Base-by-base conservation (phyloP, 2,329 filamentous ascomycete species). In the Ampelomyces quisqualis region DNA sequence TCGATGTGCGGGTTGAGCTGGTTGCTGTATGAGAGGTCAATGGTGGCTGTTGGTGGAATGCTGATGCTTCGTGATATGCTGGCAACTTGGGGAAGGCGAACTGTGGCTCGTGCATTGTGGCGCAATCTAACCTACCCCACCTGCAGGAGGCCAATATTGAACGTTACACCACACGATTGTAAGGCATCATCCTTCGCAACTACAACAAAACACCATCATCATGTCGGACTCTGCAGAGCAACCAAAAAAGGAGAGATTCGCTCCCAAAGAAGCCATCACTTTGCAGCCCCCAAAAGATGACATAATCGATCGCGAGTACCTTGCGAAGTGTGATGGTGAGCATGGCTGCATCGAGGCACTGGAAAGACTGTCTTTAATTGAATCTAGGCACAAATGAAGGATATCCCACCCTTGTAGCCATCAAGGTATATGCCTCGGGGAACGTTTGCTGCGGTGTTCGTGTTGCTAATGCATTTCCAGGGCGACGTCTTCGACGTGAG, bases 401-500 rank as follows among this genome's bases (percentile, higher is more conserved):
- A 5, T 77, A 74, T 43, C 79, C 80, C 9, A 82, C 75, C 4
- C 74, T 78, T 49, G 77, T 84, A 23, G 79, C 78, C 11, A 83
- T 85, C 61, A 81, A 77, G 60, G 74, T 75, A 49, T 10, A 45
- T 28, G 29, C 20, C 11, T 11, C n/a, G 7, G n/a, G 15, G 19
- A 11, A 2, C 6, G 6, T 7, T 20, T 21, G 6, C 23, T 21
- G n/a, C n/a, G 26, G 3, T 28, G 28, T 31, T 39, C 14, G 21
- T 7, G 7, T 37, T 19, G 34, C 58, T 27, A 49, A 45, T 21
- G 3, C 26, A 18, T n/a, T 7, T 26, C 9, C 44, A 95, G 85
- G 91, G 93, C 57, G 88, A 86, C 47, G 85, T 98, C 37, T 98
- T 96, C 64, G 91, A 98, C 64, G 93, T 98, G 46, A 89, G 82